Evolutionary conservation across 2,329 filamentous ascomycete genomes (phyloP), one percentile per base, ranked within the genome.

Genomic region (Fusarium redolens): DNA sequence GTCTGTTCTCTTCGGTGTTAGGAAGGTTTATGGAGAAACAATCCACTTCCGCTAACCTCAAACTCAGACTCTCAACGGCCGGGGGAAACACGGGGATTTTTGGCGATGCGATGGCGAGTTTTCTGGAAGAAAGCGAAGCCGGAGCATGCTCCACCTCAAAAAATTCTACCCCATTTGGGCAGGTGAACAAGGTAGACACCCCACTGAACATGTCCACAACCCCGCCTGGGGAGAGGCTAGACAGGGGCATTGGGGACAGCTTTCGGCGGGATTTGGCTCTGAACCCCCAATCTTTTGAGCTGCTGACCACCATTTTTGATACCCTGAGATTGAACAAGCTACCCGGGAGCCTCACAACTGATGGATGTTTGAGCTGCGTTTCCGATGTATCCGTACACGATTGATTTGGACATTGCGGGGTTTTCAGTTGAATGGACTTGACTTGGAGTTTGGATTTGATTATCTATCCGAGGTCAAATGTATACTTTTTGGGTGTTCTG

Each of bases 51-150:
- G 37, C 57, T 54, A 45, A 62, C 48, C 43, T 22, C 63, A 41
- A 33, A 45, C 51, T 51, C 28, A 28, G 35, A 17, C 35, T 17
- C 35, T 22, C 51, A 62, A 51, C 54, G 61, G 45, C 62, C 62
- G 62, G 68, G 65, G 56, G 28, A 70, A 60, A 68, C 52, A 67
- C 61, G 70, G 69, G 51, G 70, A 60, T 61, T 63, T 61, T 62
- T 66, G 56, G 63, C 63, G 56, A 64, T 69, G 60, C 69, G 68
- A 75, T 69, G 70, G 63, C 61, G 69, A 70, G 72, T 71, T 75
- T 76, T 76, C 74, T 75, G 61, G 72, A 76, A 76, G 50, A 72
- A 75, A 75, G 65, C 70, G 72, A 73, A 72, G 62, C 71, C 65
- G 70, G 63, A 62, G 61, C 41, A 33, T 61, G 48, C 63, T 56